These are phyloP conservation scores for Polytrichum formosum DNA, from an alignment of 225 moss, liverwort and hornwort species.

Conservation along the genomic window DNA sequence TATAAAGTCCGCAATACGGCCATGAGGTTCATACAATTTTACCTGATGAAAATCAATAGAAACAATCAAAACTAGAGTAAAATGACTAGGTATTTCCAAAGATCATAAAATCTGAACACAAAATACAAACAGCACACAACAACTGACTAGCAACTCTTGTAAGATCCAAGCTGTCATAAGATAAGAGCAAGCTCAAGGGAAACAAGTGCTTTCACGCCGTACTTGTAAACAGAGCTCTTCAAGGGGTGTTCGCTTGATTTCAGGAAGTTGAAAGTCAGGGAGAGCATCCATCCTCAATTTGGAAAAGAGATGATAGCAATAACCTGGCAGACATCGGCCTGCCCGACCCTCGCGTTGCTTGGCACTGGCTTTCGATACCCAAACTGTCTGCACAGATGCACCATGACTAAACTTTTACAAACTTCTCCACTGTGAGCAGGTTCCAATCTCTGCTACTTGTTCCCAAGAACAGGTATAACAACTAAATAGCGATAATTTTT, in stretches of 20 bases:
- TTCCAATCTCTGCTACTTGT: no score
- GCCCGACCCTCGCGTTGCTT: constrained; percentile 95
- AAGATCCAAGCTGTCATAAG: neutral
- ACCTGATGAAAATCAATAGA: constrained; percentile 26
- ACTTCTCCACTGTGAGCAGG: no score
- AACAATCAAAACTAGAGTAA: no score
- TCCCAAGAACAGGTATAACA: no score
- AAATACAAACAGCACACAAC: no score
- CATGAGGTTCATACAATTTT: constrained; percentile 62
- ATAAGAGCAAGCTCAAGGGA: neutral
- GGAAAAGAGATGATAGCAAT: constrained; percentile 92
- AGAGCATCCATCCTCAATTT: constrained; percentile 82
- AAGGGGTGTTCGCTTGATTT: constrained; percentile 94
- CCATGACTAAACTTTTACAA: no score
- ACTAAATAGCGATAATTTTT: no score
- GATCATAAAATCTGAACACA: no score
- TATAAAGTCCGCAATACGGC: constrained; percentile 67
- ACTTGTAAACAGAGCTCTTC: constrained; percentile 96
- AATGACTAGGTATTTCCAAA: no score
- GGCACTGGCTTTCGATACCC: constrained; percentile 92
- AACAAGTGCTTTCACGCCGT: neutral
- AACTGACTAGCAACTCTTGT: no score
- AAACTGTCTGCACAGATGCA: constrained; percentile 41
- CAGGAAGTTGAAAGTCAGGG: constrained; percentile 90
- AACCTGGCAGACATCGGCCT: constrained; percentile 86